Evolutionary conservation across 192 early-diverging fungal genomes (phyloP), one percentile per base, ranked within the genome.

Genomic region (Coemansia guatemalensis): DNA sequence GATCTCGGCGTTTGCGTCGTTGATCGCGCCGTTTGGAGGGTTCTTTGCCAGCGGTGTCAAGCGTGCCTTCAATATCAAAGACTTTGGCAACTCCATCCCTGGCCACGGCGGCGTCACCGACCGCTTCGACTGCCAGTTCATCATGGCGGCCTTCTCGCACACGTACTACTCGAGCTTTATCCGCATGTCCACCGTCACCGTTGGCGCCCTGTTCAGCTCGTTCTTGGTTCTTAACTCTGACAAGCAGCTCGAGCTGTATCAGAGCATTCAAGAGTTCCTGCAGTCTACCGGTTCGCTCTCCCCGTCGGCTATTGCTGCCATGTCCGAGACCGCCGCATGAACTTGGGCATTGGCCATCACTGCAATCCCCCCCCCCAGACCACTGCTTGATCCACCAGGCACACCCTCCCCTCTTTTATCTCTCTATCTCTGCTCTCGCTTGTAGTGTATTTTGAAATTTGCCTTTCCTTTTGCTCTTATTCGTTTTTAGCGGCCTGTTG

Each of bases 21-120:
- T 94, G 63, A 96, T 98, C 69, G 95, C 95, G 53, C 96, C 96
- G 14, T 97, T 98, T 75, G 96, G 96, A 56, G 96, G 96, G 12
- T 98, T 97, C 85, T 98, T 98, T 84, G 96, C 96, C 7, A 91
- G 89, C 65, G 96, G 93, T 18, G 89, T 95, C 59, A 99, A 99
- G 77, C 85, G 96, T 27, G 96, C 96, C 1, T 96, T 99, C 82
- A 93, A 96, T 52, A 90, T 96, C 73, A 97, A 98, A 74, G 96
- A 99, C 71, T 99, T 96, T 81, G 92, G 93, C 11, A 88, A 96
- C 69, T 93, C 89, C 32, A 99, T 99, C 62, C 96, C 96, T 6
- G 96, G 96, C 22, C 96, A 99, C 62, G 96, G 96, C 64, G 96
- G 96, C 26, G 84, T 97, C 26, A 97, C 96, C 0, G 96, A 99